Percentiles rank a stretch among this genome's conserved stretches.
Evolutionary conservation across 2,329 filamentous ascomycete genomes (phyloP).

Genomic region (Nothophoma quercina): DNA sequence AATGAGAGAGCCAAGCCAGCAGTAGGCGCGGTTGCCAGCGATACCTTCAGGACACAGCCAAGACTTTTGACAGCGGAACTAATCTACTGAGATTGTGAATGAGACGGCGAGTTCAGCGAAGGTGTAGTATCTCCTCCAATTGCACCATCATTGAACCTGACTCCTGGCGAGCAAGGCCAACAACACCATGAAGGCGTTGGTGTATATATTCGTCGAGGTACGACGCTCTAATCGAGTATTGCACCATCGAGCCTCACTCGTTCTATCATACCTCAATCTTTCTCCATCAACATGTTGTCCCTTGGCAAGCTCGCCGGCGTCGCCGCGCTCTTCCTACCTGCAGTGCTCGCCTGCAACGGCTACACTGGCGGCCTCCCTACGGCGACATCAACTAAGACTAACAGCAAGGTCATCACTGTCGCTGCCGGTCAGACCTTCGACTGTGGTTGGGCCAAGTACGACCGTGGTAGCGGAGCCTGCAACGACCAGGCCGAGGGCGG

Average conservation of each 20-base stretch:
- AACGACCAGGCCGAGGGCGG: conserved; percentile 24
- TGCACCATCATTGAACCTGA: neutral
- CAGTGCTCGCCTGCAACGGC: conserved; percentile 23
- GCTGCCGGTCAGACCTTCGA: conserved; percentile 24
- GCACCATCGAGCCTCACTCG: neutral
- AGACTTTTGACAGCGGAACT: neutral
- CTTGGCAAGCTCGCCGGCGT: conserved; percentile 13
- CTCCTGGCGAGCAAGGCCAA: neutral
- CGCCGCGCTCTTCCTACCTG: conserved; percentile 20
- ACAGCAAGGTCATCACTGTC: conserved; percentile 27
- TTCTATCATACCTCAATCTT: neutral
- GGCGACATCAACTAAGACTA: conserved; percentile 23
- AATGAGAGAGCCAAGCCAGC: neutral
- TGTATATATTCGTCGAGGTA: neutral
- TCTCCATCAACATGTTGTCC: conserved; percentile 7
- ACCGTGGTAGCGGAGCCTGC: conserved; percentile 28
- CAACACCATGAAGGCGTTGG: neutral
- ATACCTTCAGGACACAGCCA: neutral
- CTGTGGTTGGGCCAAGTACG: conserved; percentile 26
- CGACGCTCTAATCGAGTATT: neutral
- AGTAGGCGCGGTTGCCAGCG: neutral
- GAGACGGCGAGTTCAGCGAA: conserved; percentile 3
- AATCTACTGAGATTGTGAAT: conserved; percentile 6
- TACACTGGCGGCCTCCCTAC: conserved; percentile 25
- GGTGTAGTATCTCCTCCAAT: conserved; percentile 9